Conservation (phyloP, 768 basidiomycete genomes). For the Podaxis sp. region DNA sequence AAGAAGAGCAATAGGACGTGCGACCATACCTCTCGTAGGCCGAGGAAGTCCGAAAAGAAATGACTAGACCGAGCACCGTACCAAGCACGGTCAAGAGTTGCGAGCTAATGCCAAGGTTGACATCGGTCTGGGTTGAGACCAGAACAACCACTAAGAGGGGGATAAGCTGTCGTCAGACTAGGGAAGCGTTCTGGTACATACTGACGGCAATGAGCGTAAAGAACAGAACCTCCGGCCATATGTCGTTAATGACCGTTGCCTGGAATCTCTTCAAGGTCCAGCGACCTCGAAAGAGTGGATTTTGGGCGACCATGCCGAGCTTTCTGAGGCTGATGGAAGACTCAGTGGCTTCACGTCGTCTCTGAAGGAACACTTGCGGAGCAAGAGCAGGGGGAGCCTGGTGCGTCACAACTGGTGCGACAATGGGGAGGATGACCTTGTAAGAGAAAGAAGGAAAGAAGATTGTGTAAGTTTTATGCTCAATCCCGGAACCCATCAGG, state of each 20-base stretch:
- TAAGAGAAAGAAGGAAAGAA: background rate
- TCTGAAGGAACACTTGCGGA: background rate
- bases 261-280: slow-evolving; percentile 52
- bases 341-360: background rate
- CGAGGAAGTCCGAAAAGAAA: slow-evolving; percentile 71
- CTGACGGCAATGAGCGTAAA: slow-evolving; percentile 60
- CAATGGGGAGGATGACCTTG: background rate
- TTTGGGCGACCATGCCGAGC: slow-evolving; percentile 38
- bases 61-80: slow-evolving; percentile 69
- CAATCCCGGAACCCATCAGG: background rate
- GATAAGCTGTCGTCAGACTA: background rate
- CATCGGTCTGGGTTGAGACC: slow-evolving; percentile 47
- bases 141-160: slow-evolving; percentile 51
- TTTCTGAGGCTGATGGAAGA: background rate
- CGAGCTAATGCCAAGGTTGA: slow-evolving; percentile 40
- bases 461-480: background rate
- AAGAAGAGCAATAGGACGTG: background rate
- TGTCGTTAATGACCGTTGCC: slow-evolving; percentile 61
- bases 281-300: slow-evolving; percentile 44
- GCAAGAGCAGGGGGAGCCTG: background rate
- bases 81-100: slow-evolving; percentile 65
- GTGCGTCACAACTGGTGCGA: background rate
- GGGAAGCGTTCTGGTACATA: slow-evolving; percentile 20
- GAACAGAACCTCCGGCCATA: slow-evolving; percentile 63
- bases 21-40: slow-evolving; percentile 46